A percentile compares a stretch with the other conserved stretches of the same genome.
Evolutionary conservation across 352 stramenopile genomes (phyloP).

Genomic region (Phytophthora tubulina): DNA sequence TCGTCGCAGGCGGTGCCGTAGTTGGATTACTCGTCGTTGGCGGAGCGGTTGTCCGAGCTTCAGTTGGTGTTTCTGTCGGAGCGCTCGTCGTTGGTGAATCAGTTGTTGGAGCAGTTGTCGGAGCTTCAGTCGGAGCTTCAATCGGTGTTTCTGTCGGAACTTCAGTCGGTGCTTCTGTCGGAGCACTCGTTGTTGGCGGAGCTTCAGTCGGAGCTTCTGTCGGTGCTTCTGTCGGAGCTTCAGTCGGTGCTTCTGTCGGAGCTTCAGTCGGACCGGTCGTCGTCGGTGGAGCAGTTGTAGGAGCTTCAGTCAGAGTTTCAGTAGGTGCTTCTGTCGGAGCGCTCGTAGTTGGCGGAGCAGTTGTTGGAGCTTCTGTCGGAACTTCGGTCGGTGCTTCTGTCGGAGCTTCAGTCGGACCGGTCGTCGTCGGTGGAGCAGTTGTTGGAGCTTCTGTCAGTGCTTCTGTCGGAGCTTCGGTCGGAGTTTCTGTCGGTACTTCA

Average conservation of each 20-base stretch:
- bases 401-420: not conserved
- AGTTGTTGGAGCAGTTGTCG: constrained; percentile 1
- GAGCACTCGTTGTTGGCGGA: not conserved
- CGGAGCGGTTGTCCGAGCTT: not conserved
- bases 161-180: not conserved
- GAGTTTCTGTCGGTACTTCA: not conserved
- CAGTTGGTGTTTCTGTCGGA: constrained; percentile 1
- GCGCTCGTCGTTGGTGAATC: not conserved
- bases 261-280: not conserved
- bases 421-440: not conserved
- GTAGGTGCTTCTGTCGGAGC: not conserved
- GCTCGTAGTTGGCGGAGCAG: not conserved
- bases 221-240: not conserved
- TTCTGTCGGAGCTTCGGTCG: not conserved
- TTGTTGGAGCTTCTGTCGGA: not conserved
- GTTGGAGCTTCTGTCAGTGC: not conserved
- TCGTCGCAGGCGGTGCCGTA: not conserved
- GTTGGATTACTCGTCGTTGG: not conserved
- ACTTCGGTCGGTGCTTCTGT: not conserved
- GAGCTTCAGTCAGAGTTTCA: not conserved
- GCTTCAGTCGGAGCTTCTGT: not conserved
- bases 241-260: not conserved
- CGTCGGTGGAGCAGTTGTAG: not conserved
- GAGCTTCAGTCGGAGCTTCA: not conserved
- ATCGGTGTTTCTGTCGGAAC: not conserved